Conservation (phyloP, 2,329 filamentous ascomycete genomes). For the Pseudogymnoascus sp. region DNA sequence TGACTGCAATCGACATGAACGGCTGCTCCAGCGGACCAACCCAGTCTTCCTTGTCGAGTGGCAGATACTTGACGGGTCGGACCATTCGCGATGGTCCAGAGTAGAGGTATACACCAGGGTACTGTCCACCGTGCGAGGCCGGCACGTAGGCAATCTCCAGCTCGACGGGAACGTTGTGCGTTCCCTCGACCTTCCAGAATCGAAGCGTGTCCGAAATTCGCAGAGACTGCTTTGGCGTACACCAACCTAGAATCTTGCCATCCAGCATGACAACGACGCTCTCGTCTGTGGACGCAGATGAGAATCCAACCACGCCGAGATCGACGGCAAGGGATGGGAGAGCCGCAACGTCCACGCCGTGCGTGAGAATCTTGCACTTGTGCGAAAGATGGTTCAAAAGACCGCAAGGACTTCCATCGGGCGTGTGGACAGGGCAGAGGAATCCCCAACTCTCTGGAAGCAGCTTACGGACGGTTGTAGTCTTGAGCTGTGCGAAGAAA, state of each 20-base stretch:
- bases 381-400: slow-evolving; percentile 91
- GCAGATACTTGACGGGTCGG: slow-evolving; percentile 84
- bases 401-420: slow-evolving; percentile 91
- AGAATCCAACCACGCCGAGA: slow-evolving; percentile 68
- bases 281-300: slow-evolving; percentile 71
- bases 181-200: slow-evolving; percentile 91
- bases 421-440: slow-evolving; percentile 93
- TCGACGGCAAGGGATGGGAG: slow-evolving; percentile 67
- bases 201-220: slow-evolving; percentile 78
- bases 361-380: slow-evolving; percentile 84
- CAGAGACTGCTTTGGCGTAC: slow-evolving; percentile 72
- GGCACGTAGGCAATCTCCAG: slow-evolving; percentile 92
- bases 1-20: slow-evolving; percentile 94
- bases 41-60: slow-evolving; percentile 75
- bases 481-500: slow-evolving; percentile 97
- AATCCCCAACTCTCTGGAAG: slow-evolving; percentile 97
- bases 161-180: slow-evolving; percentile 68
- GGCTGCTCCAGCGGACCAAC: slow-evolving; percentile 94
- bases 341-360: slow-evolving; percentile 62
- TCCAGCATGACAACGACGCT: slow-evolving; percentile 87
- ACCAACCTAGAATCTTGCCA: slow-evolving; percentile 84
- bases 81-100: slow-evolving; percentile 81
- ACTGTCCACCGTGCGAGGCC: slow-evolving; percentile 81
- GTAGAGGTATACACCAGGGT: slow-evolving; percentile 91
- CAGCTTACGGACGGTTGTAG: slow-evolving; percentile 90